These are phyloP conservation scores for Cupressus sempervirens DNA, from an alignment of 75 land plant species.

Conservation along the genomic window DNA sequence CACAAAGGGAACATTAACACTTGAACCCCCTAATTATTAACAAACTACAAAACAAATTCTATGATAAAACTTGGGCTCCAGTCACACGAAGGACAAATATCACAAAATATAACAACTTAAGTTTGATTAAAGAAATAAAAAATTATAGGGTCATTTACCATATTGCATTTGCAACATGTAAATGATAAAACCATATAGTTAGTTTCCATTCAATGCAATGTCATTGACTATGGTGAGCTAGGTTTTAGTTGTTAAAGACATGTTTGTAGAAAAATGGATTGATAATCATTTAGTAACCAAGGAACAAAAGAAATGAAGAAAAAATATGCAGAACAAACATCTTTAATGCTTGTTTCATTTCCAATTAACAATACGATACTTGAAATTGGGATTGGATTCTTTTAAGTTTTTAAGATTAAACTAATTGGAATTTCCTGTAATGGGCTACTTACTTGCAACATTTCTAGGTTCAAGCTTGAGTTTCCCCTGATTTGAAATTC, in stretches of 20 bases:
- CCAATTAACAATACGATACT: background rate
- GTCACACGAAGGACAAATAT: no score
- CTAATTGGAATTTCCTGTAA: background rate
- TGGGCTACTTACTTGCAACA: constrained; percentile 2
- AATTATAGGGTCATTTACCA: no score
- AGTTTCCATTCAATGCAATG: no score
- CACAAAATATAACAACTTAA: background rate
- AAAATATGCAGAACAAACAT: constrained; percentile 2
- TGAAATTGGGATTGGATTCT: background rate
- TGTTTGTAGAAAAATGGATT: background rate
- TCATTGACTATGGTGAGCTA: no score
- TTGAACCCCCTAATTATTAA: no score
- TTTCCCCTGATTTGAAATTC: constrained; percentile 14
- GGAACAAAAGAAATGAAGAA: constrained; percentile 4
- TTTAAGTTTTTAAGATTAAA: background rate
- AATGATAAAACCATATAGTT: no score
- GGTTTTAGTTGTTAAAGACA: background rate
- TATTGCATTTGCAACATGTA: no score
- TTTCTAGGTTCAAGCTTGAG: background rate
- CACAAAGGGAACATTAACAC: background rate
- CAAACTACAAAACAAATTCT: background rate
- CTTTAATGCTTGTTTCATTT: background rate
- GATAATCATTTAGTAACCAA: background rate
- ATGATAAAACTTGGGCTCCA: background rate
- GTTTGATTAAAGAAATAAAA: no score